Percentiles rank a stretch among this genome's conserved stretches.
These are phyloP conservation scores for Hyaloperonospora arabidopsidis DNA, from an alignment of 352 stramenopile genomes.

Conservation along the genomic window DNA sequence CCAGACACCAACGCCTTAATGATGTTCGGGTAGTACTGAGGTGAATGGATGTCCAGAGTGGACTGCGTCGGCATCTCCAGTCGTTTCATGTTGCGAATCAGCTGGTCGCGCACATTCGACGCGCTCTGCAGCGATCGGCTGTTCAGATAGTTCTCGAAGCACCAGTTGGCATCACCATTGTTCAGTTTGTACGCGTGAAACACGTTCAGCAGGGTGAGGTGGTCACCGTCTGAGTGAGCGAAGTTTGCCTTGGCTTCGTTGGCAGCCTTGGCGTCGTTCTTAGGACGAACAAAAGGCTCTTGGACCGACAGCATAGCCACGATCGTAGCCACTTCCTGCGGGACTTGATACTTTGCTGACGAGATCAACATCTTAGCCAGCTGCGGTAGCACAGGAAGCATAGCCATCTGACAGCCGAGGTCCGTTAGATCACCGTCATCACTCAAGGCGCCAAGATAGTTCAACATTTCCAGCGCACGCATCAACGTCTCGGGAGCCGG, in stretches of 20 bases:
- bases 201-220: slow-evolving; percentile 97
- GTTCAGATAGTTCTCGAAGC: slow-evolving; percentile 98
- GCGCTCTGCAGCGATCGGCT: slow-evolving; percentile 89
- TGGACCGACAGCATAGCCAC: slow-evolving; percentile 94
- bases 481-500: slow-evolving; percentile 97
- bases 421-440: slow-evolving; percentile 95
- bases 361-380: slow-evolving; percentile 96
- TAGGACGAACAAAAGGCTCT: slow-evolving; percentile 91
- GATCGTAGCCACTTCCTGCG: slow-evolving; percentile 95
- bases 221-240: slow-evolving; percentile 92
- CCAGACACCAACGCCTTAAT: slow-evolving; percentile 89
- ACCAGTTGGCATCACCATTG: slow-evolving; percentile 90
- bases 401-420: slow-evolving; percentile 88
- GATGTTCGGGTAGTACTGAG: slow-evolving; percentile 91
- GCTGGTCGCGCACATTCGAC: slow-evolving; percentile 93
- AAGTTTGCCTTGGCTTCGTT: slow-evolving; percentile 96
- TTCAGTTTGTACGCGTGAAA: slow-evolving; percentile 97
- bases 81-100: slow-evolving; percentile 96
- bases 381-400: slow-evolving; percentile 96
- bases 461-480: slow-evolving; percentile 96
- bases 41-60: slow-evolving; percentile 64
- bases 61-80: slow-evolving; percentile 69
- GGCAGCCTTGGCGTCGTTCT: slow-evolving; percentile 92
- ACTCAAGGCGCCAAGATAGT: slow-evolving; percentile 96
- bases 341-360: slow-evolving; percentile 92